Base-by-base conservation (phyloP, 2,329 filamentous ascomycete species). In the Aspergillus aculeatinus region DNA sequence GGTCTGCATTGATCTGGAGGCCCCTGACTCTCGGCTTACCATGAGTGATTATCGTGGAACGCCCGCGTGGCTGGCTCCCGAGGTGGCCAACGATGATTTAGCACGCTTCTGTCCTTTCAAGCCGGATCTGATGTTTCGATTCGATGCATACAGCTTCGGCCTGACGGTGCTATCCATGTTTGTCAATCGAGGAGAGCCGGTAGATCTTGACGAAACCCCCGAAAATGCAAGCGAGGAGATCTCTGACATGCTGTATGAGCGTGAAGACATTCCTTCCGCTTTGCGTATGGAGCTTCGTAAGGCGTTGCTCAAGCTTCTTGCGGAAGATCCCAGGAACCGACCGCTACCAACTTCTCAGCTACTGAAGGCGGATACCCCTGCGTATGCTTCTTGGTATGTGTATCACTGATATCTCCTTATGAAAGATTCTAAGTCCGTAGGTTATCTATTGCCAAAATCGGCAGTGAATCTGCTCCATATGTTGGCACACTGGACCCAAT, bases 121-220 rank as follows among this genome's bases (percentile, higher is more conserved):
- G 7, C 62, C 69, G 0, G 66, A 70, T 3, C 10, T 70, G 25
- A 70, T 72, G 67, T 65, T 70, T 35, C 61, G 54, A 3, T 70
- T 70, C 31, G 70, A 72, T 51, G 62, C 70, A 6, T 72, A 70
- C 49, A 72, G 70, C 56, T 61, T 70, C 48, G 69, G 68, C 1
- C 48, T 71, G 12, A 60, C 66, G 11, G 48, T 72, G 5, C 35
- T 71, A 21, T 71, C 70, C 5, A 57, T 68, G 16, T 72, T 71
- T 39, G 59, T 61, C 11, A 59, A 60, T 14, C 31, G 58, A n/a
- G 66, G 67, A 7, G 55, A 66, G 33, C 49, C 60, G 4, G 55
- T 61, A 2, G 48, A 50, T 33, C 31, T 70, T 4, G 54, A 61
- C 4, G 60, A 63, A 21, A 39, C 51, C 16, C 61, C 39, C 3